These are phyloP conservation scores for Tulasnella sp. DNA, from an alignment of 768 basidiomycete species.

Conservation along the genomic window DNA sequence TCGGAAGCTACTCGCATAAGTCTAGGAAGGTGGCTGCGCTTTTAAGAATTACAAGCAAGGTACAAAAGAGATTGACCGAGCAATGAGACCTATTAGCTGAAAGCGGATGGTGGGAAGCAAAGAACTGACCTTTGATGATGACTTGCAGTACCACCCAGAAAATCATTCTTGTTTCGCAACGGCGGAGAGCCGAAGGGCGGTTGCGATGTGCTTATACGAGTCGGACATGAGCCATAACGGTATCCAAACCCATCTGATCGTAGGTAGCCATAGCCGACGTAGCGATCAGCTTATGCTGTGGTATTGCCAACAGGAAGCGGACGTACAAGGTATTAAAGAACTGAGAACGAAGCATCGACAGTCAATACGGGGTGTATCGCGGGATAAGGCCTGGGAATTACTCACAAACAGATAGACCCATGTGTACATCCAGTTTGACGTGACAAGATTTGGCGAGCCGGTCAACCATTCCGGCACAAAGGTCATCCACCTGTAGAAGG, in stretches of 20 bases:
- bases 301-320: not conserved
- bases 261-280: not conserved
- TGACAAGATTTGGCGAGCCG: constrained; percentile 59
- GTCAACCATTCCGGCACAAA: constrained; percentile 81
- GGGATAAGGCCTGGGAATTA: constrained; percentile 12
- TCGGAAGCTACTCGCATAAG: not conserved
- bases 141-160: no score
- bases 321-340: constrained; percentile 73
- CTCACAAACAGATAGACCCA: constrained; percentile 75
- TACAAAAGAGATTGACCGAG: not conserved
- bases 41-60: not conserved
- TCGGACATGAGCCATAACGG: constrained; percentile 68
- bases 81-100: not conserved
- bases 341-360: constrained; percentile 26
- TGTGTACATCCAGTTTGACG: constrained; percentile 54
- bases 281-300: not conserved
- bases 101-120: not conserved
- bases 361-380: not conserved
- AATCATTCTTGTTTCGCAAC: not conserved
- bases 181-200: constrained; percentile 35
- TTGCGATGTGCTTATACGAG: constrained; percentile 60
- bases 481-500: constrained; percentile 58
- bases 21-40: not conserved
- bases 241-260: constrained; percentile 62
- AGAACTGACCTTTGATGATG: no score